phyloP scores from a whole-genome alignment of 192 early-diverging fungal genomes.

The Rhizoclosmatium sp. region DNA sequence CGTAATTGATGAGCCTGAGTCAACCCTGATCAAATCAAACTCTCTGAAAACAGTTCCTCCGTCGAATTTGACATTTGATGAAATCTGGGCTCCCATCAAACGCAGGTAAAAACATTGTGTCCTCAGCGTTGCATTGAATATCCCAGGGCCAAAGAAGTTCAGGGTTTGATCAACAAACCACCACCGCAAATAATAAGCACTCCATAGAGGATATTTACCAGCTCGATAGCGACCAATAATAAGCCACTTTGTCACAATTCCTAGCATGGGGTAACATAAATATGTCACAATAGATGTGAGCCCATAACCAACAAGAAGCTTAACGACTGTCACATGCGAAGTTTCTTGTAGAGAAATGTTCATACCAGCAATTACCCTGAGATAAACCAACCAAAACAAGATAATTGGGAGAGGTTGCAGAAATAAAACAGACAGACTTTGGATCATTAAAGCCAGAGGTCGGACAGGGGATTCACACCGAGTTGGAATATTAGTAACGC shows the following conservation, averaged over 20 bases:
- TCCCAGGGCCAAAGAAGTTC: slow-evolving; percentile 33
- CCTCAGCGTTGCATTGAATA: slow-evolving; percentile 36
- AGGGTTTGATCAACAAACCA: slow-evolving; percentile 51
- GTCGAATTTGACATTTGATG: slow-evolving; percentile 42
- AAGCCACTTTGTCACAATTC: slow-evolving; percentile 52
- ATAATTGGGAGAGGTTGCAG: slow-evolving; percentile 1
- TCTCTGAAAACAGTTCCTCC: slow-evolving; percentile 42
- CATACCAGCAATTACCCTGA: not conserved
- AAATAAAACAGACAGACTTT: slow-evolving; percentile 7
- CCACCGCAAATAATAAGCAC: slow-evolving; percentile 52
- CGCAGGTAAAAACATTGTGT: slow-evolving; percentile 35
- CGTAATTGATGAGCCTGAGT: slow-evolving; percentile 41
- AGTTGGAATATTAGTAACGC: no score
- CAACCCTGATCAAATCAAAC: slow-evolving; percentile 55
- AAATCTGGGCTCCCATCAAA: slow-evolving; percentile 49
- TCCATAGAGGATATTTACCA: slow-evolving; percentile 55
- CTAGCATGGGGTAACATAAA: slow-evolving; percentile 45
- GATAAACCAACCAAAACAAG: not conserved
- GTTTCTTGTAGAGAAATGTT: not conserved
- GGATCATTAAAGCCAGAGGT: not conserved
- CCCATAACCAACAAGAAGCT: slow-evolving; percentile 25
- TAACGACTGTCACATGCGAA: not conserved
- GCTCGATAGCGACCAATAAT: slow-evolving; percentile 54
- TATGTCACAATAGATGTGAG: slow-evolving; percentile 14
- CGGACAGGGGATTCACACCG: not conserved